Percentiles rank a stretch among this genome's conserved stretches.
phyloP scores from a whole-genome alignment of 2,329 filamentous ascomycete genomes.

The Penicillium griseofulvum region DNA sequence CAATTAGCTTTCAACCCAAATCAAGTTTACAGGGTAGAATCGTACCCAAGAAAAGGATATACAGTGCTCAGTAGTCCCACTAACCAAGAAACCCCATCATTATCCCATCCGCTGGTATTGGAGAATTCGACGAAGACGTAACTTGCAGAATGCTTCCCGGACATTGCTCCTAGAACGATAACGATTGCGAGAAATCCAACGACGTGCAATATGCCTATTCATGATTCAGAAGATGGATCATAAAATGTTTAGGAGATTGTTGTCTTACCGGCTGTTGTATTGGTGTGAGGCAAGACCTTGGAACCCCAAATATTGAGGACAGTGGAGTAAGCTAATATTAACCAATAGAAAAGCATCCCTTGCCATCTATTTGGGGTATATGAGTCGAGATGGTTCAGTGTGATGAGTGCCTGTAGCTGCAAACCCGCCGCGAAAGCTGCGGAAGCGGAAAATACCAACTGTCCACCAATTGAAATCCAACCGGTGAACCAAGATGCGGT shows the following conservation, averaged over 20 bases:
- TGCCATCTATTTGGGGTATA: conserved; percentile 41
- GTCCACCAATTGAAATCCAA: conserved; percentile 50
- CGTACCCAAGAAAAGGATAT: conserved; percentile 21
- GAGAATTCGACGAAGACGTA: conserved; percentile 21
- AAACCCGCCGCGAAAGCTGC: conserved; percentile 49
- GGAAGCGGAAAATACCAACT: conserved; percentile 48
- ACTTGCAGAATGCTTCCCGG: conserved; percentile 12
- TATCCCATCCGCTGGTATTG: conserved; percentile 21
- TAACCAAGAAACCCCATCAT: conserved; percentile 20
- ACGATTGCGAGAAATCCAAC: conserved; percentile 16
- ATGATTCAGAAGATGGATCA: neutral
- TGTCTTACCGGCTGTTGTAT: conserved; percentile 15
- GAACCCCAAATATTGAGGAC: conserved; percentile 45
- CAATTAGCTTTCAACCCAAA: neutral
- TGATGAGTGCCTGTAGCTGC: conserved; percentile 46
- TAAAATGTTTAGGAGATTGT: neutral
- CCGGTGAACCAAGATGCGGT: conserved; percentile 44
- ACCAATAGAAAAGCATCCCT: conserved; percentile 50
- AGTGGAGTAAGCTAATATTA: conserved; percentile 27
- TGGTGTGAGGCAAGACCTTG: conserved; percentile 25
- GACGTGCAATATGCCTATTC: conserved; percentile 17
- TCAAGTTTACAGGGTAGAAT: neutral
- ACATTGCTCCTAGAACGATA: conserved; percentile 15
- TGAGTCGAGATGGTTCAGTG: conserved; percentile 37
- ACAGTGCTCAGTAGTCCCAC: conserved; percentile 19